A percentile compares a stretch with the other conserved stretches of the same genome.
Evolutionary conservation across 768 basidiomycete genomes (phyloP).

Genomic region (Mycena galericulata): DNA sequence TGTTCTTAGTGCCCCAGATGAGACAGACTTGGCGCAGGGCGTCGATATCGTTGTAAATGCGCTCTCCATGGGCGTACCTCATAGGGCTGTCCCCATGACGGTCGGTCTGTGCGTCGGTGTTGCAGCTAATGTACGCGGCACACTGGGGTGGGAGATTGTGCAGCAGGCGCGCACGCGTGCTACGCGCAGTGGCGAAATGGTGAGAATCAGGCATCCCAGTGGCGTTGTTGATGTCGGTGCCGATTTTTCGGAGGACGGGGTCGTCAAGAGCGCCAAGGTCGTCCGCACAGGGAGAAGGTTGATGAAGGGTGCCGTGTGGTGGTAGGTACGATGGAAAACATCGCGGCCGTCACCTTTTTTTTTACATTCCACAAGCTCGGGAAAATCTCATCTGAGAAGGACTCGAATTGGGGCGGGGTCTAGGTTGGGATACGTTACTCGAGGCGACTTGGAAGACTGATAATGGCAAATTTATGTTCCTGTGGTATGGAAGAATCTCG

Average conservation of each 20-base stretch:
- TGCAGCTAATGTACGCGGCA: constrained; percentile 64
- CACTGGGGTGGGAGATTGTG: constrained; percentile 66
- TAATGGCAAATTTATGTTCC: no score
- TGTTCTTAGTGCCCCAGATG: constrained; percentile 55
- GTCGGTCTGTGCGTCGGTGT: constrained; percentile 78
- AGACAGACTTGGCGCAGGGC: constrained; percentile 40
- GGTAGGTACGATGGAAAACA: constrained; percentile 47
- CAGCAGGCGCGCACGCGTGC: constrained; percentile 40
- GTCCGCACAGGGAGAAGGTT: constrained; percentile 76
- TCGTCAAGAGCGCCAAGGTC: constrained; percentile 69
- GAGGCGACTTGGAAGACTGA: no score
- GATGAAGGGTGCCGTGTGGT: constrained; percentile 79
- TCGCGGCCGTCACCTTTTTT: not conserved
- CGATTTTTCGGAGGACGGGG: constrained; percentile 57
- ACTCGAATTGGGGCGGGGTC: no score
- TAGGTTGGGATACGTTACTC: not conserved
- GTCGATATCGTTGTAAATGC: constrained; percentile 69
- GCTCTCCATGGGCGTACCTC: constrained; percentile 77
- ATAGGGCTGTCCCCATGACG: constrained; percentile 81
- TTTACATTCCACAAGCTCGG: not conserved
- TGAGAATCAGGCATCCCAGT: constrained; percentile 73
- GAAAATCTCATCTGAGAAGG: not conserved
- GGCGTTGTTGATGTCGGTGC: constrained; percentile 79
- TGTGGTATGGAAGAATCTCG: constrained; percentile 19
- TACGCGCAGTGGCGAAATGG: constrained; percentile 40